A percentile compares a stretch with the other conserved stretches of the same genome.
Conservation (phyloP, 345 rosid genomes). For the Stellera chamaejasme region DNA sequence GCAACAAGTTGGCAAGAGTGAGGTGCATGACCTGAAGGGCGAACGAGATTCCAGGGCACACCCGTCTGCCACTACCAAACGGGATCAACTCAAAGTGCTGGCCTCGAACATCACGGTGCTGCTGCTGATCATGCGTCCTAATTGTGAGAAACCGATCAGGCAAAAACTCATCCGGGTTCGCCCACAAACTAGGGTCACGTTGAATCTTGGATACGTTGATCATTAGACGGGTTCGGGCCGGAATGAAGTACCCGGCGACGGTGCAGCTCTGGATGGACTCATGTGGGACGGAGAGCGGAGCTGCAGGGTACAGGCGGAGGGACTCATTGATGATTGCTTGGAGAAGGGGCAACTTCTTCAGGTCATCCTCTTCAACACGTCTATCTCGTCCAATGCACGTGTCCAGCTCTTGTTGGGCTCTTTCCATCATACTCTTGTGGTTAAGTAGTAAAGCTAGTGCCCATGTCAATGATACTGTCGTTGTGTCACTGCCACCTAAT, state of each 20-base stretch:
- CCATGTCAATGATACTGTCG: constrained; percentile 14
- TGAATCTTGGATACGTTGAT: constrained; percentile 19
- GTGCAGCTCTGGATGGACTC: constrained; percentile 20
- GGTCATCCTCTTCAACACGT: constrained; percentile 18
- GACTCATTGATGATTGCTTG: constrained; percentile 35
- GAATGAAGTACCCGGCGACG: constrained; percentile 18
- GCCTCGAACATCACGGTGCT: constrained; percentile 10
- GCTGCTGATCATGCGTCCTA: too few species aligned
- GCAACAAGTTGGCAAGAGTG: constrained; percentile 23
- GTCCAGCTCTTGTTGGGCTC: constrained; percentile 19
- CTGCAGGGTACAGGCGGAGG: constrained; percentile 23
- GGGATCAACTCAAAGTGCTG: constrained; percentile 27
- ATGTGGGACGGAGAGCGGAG: constrained; percentile 21
- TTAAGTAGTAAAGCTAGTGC: constrained; percentile 15
- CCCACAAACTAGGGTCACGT: constrained; percentile 23
- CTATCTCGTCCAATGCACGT: constrained; percentile 15
- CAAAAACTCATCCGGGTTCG: constrained; percentile 20
- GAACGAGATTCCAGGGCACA: constrained; percentile 27
- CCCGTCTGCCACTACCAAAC: constrained; percentile 33
- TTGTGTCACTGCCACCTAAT: constrained; percentile 12
- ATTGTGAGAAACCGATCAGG: constrained; percentile 32
- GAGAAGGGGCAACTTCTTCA: constrained; percentile 20
- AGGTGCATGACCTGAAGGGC: constrained; percentile 21
- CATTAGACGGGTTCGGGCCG: constrained; percentile 22
- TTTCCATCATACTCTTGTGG: constrained; percentile 5